These are phyloP conservation scores for Grigorovia transvaalensis DNA, from an alignment of 805 yeast genomes.

Conservation along the genomic window DNA sequence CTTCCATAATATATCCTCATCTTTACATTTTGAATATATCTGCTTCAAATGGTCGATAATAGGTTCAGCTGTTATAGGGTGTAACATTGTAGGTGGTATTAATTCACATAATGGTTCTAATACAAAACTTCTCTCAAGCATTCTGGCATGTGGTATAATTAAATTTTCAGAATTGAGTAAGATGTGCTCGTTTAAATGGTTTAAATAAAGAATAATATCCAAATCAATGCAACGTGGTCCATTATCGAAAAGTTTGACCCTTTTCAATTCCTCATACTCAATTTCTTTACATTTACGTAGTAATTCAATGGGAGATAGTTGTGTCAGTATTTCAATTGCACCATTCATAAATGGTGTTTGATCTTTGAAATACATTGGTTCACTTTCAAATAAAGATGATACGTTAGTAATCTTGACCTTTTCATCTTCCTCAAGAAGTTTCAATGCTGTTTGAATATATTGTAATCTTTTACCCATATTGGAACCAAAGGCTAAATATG, in stretches of 20 bases:
- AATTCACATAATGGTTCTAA: conserved; percentile 81
- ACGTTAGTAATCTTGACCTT: conserved; percentile 44
- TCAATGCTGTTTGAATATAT: conserved; percentile 50
- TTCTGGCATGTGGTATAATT: conserved; percentile 74
- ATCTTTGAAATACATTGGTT: conserved; percentile 81
- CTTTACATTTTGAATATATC: conserved; percentile 38
- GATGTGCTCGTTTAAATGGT: conserved; percentile 26
- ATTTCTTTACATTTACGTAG: conserved; percentile 55
- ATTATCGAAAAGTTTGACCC: conserved; percentile 74
- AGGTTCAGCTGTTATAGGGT: conserved; percentile 84
- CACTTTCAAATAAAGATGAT: conserved; percentile 76
- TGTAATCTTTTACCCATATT: conserved; percentile 63
- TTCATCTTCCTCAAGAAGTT: conserved; percentile 27
- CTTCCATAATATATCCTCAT: conserved; percentile 39
- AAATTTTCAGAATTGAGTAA: conserved; percentile 48
- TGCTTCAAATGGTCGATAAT: conserved; percentile 55
- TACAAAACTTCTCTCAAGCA: conserved; percentile 87
- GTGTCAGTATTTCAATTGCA: conserved; percentile 56
- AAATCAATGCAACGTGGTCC: conserved; percentile 90
- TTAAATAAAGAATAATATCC: conserved; percentile 61
- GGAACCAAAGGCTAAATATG: conserved; percentile 81
- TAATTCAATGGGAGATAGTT: conserved; percentile 52
- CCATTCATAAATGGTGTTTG: conserved; percentile 84
- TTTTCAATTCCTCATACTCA: conserved; percentile 58
- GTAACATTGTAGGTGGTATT: conserved; percentile 51